Percentiles rank a stretch among this genome's conserved stretches.
These are phyloP conservation scores for Paramecium primaurelia DNA, from an alignment of 73 alveolate species.

Conservation along the genomic window DNA sequence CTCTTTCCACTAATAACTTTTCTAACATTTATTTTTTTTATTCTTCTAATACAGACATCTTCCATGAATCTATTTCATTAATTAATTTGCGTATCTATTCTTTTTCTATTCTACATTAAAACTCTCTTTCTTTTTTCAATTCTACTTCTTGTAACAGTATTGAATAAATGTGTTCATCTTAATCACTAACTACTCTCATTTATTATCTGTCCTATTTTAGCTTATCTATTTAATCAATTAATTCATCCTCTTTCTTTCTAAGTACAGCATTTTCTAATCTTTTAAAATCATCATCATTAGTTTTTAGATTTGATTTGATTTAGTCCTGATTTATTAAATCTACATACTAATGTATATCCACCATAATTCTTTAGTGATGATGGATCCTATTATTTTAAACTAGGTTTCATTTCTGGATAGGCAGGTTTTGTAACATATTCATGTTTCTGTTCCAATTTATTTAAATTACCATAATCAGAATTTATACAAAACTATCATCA, in stretches of 20 bases:
- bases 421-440: not conserved
- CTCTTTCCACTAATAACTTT: slow-evolving; percentile 28
- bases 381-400: slow-evolving; percentile 12
- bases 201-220: slow-evolving; percentile 23
- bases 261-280: slow-evolving; percentile 2
- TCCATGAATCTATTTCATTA: slow-evolving; percentile 47
- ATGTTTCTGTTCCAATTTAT: slow-evolving; percentile 38
- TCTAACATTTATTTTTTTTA: slow-evolving; percentile 34
- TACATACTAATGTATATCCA: not conserved
- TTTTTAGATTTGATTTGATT: not conserved
- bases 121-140: slow-evolving; percentile 38
- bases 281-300: slow-evolving; percentile 50
- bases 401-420: slow-evolving; percentile 14
- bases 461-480: slow-evolving; percentile 32
- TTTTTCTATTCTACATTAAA: slow-evolving; percentile 48
- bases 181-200: slow-evolving; percentile 35
- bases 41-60: slow-evolving; percentile 34
- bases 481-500: slow-evolving; percentile 15
- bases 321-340: not conserved
- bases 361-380: slow-evolving; percentile 40
- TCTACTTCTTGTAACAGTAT: slow-evolving; percentile 27
- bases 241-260: slow-evolving; percentile 51
- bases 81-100: slow-evolving; percentile 28
- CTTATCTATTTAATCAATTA: slow-evolving; percentile 1
- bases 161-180: slow-evolving; percentile 40